Evolutionary conservation across 495 filamentous ascomycete genomes (phyloP), one percentile per base, ranked within the genome.

Genomic region (Annulohypoxylon maeteangense): DNA sequence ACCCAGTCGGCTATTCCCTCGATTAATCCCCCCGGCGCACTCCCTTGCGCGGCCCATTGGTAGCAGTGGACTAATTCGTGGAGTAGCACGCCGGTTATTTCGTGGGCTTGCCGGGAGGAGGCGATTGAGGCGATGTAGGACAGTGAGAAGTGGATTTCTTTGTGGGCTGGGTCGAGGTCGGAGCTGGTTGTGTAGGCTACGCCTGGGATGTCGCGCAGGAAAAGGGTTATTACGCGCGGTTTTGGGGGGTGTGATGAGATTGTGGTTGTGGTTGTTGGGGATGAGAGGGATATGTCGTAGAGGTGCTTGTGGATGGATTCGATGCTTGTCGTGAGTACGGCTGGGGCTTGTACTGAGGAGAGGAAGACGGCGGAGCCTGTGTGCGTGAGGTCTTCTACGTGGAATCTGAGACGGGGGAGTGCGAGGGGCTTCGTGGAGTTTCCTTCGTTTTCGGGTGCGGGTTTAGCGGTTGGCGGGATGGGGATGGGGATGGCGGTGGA

Each of bases 21-120:
- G 60, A 97, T 90, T 66, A 99, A 71, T 0, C 95, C 95, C 12
- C 90, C 89, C 0, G 95, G 95, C 14, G 85, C 86, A 3, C 81
- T 84, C 0, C 86, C 87, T 1, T 79, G 81, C 1, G 85, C 91
- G 58, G 91, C 88, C 79, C 92, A 93, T 77, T 99, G 95, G 81
- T 91, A 97, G 81, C 94, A 98, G 77, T 99, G 95, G 10, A 98
- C 95, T 68, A 98, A 90, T 80, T 99, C 95, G 78, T 99, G 95
- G 0, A 89, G 88, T 7, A 99, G 74, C 2, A 99, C 93, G 40
- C 95, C 95, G 10, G 84, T 79, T 62, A 98, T 89, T 81, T 99
- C 95, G 32, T 86, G 72, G n/a, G 78, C 50, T 12, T 78, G 78
- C 11, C 82, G 82, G 1, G 79, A 57, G 0, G 74, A 1, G 2